phyloP scores from a whole-genome alignment of 106 monocot species.

The Cymbidium sinense region DNA sequence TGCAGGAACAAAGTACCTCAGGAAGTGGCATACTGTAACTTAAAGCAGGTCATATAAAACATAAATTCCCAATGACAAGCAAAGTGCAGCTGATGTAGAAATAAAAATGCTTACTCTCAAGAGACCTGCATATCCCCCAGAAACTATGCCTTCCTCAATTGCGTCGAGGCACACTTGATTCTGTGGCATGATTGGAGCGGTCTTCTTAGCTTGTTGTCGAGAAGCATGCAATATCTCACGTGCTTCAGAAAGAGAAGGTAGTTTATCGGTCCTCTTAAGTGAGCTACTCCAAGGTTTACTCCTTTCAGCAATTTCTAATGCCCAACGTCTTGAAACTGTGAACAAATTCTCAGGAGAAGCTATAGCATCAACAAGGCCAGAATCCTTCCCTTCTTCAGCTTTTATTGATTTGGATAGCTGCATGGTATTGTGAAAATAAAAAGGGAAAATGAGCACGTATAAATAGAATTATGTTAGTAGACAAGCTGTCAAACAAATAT shows the following conservation, averaged over 20 bases:
- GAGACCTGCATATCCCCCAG: conserved; percentile 8
- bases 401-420: conserved; percentile 8
- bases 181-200: not conserved
- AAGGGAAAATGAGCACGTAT: not conserved
- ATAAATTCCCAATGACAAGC: not conserved
- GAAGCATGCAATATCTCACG: conserved; percentile 1
- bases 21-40: not conserved
- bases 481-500: not conserved
- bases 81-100: not conserved
- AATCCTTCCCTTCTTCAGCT: conserved; percentile 6
- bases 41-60: not conserved
- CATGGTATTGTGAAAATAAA: not conserved
- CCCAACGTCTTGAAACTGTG: conserved; percentile 8
- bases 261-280: conserved; percentile 7
- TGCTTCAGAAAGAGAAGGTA: conserved; percentile 8
- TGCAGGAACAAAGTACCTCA: not conserved
- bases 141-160: conserved; percentile 9
- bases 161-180: conserved; percentile 4
- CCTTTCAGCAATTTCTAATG: conserved; percentile 11
- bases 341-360: conserved; percentile 6
- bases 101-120: not conserved
- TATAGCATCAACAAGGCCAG: conserved; percentile 13
- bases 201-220: not conserved
- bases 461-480: not conserved
- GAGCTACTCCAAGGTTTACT: conserved; percentile 11